phyloP scores from a whole-genome alignment of 2,329 filamentous ascomycete species.

The Pyrenophora tritici-repentis region DNA sequence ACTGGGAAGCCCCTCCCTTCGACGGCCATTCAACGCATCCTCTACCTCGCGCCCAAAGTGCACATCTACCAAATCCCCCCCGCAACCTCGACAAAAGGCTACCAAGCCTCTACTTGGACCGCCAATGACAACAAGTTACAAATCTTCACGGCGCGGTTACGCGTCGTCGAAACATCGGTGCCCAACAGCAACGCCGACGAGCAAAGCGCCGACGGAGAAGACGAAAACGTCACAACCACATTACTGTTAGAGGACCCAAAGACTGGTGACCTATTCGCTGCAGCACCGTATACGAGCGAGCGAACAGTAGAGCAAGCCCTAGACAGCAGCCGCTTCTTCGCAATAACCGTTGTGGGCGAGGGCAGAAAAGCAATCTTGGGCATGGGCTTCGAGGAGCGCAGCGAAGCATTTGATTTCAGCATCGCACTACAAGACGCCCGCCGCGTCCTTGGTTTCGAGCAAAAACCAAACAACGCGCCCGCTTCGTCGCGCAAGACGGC shows the following conservation, averaged over 20 bases:
- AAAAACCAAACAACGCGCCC: conserved; percentile 36
- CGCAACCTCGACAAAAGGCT: conserved; percentile 75
- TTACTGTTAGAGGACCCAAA: conserved; percentile 78
- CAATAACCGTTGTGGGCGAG: conserved; percentile 76
- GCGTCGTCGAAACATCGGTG: conserved; percentile 75
- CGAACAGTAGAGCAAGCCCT: conserved; percentile 75
- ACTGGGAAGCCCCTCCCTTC: conserved; percentile 70
- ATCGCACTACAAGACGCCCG: conserved; percentile 79
- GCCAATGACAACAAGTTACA: conserved; percentile 66
- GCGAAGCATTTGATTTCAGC: conserved; percentile 83
- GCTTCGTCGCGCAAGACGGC: neutral
- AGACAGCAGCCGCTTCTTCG: conserved; percentile 84
- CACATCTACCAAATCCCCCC: conserved; percentile 90
- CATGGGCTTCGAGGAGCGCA: conserved; percentile 84
- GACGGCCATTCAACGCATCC: conserved; percentile 82
- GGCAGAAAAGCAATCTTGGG: conserved; percentile 79
- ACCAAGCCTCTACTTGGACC: conserved; percentile 79
- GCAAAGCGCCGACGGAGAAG: conserved; percentile 42
- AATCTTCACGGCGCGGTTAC: conserved; percentile 84
- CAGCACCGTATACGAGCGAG: conserved; percentile 72
- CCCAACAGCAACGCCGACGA: conserved; percentile 38
- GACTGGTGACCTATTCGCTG: conserved; percentile 78
- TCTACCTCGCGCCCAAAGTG: conserved; percentile 74
- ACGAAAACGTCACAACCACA: conserved; percentile 69
- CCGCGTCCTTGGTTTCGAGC: conserved; percentile 68